Evolutionary conservation across 345 rosid genomes (phyloP).

Genomic region (Eutrema japonicum): DNA sequence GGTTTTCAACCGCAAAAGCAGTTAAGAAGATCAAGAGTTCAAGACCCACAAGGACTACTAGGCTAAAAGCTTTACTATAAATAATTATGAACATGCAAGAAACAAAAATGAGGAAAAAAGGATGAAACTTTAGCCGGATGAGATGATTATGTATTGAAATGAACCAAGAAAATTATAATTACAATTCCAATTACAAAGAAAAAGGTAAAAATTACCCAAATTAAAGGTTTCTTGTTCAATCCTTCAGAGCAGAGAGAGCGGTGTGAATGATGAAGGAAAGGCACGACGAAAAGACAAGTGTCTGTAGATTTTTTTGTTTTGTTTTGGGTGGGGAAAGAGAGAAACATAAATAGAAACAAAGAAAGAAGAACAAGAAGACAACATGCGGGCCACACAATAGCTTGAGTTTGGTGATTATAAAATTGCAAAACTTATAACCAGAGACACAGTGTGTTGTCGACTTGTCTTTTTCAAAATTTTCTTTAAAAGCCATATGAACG

Average conservation of each 20-base stretch:
- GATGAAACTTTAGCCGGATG: slow-evolving; percentile 16
- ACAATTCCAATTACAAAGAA: background rate
- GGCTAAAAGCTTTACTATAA: background rate
- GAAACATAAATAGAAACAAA: slow-evolving; percentile 32
- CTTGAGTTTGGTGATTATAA: slow-evolving; percentile 35
- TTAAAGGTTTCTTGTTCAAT: slow-evolving; percentile 15
- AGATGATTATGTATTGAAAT: background rate
- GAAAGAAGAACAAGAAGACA: slow-evolving; percentile 24
- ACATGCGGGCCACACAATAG: slow-evolving; percentile 45
- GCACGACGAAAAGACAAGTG: slow-evolving; percentile 7
- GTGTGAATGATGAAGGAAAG: background rate
- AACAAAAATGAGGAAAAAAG: background rate
- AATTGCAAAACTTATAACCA: slow-evolving; percentile 25
- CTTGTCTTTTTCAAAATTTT: background rate
- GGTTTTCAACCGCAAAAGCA: background rate
- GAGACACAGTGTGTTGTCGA: slow-evolving; percentile 13
- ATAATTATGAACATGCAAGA: slow-evolving; percentile 20
- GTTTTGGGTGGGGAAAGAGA: slow-evolving; percentile 12
- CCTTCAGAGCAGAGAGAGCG: slow-evolving; percentile 4
- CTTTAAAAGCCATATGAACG: slow-evolving; percentile 29
- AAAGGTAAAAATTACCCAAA: slow-evolving; percentile 25
- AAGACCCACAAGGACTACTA: slow-evolving; percentile 1
- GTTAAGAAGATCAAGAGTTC: background rate
- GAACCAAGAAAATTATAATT: slow-evolving; percentile 4
- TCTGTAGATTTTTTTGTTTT: background rate